phyloP scores from a whole-genome alignment of 2,329 filamentous ascomycete genomes.

The Diplocarpon mali region DNA sequence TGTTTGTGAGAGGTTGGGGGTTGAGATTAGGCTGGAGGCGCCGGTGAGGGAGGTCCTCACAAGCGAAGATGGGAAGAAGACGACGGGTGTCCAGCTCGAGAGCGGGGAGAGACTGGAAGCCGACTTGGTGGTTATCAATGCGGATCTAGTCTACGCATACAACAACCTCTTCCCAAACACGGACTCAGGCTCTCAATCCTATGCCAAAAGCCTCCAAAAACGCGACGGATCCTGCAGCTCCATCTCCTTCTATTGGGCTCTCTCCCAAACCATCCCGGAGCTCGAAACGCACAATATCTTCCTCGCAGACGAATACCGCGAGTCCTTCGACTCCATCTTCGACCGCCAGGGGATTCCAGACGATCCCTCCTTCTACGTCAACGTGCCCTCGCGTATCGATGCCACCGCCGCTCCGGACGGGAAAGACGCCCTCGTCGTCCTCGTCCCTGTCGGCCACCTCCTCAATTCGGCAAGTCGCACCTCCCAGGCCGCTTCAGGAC shows the following conservation, averaged over 20 bases:
- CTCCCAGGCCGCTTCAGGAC: background rate
- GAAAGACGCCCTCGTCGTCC: slow-evolving; percentile 55
- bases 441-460: slow-evolving; percentile 64
- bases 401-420: slow-evolving; percentile 53
- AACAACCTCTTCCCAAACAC: slow-evolving; percentile 45
- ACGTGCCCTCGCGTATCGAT: slow-evolving; percentile 62
- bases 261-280: slow-evolving; percentile 48
- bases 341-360: slow-evolving; percentile 53
- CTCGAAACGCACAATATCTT: slow-evolving; percentile 68
- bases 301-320: slow-evolving; percentile 59
- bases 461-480: slow-evolving; percentile 32
- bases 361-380: slow-evolving; percentile 66
- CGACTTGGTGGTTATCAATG: slow-evolving; percentile 60
- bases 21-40: slow-evolving; percentile 49
- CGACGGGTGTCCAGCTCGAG: slow-evolving; percentile 47
- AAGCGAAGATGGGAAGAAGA: slow-evolving; percentile 38
- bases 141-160: slow-evolving; percentile 66
- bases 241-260: slow-evolving; percentile 68
- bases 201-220: slow-evolving; percentile 33
- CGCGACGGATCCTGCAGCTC: slow-evolving; percentile 56
- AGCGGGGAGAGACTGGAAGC: slow-evolving; percentile 47
- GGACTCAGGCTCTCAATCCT: slow-evolving; percentile 14
- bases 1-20: slow-evolving; percentile 51
- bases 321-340: slow-evolving; percentile 69
- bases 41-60: slow-evolving; percentile 46